Percentiles rank a stretch among this genome's conserved stretches.
These are phyloP conservation scores for Brettanomyces bruxellensis DNA, from an alignment of 805 yeast genomes.

Conservation along the genomic window DNA sequence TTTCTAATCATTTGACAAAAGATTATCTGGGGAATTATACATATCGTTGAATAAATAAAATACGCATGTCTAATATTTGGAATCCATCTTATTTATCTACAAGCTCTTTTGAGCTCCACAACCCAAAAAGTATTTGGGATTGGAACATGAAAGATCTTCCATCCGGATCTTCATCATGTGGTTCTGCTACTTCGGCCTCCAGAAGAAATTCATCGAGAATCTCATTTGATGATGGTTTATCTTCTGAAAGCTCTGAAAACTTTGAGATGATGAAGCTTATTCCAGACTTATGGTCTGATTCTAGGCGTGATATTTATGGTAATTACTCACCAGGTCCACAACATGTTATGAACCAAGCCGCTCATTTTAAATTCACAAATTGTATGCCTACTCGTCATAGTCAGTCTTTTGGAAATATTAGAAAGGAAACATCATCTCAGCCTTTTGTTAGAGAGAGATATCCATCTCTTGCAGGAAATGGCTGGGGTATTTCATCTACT, in stretches of 20 bases:
- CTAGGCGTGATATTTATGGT: neutral
- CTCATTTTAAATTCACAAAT: neutral
- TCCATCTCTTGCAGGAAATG: neutral
- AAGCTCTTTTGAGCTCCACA: neutral
- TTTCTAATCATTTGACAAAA: neutral
- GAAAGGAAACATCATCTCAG: neutral
- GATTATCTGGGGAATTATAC: neutral
- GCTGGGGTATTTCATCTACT: neutral
- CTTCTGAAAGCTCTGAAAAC: neutral
- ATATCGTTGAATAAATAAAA: no score
- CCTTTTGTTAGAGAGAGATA: neutral
- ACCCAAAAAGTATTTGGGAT: neutral
- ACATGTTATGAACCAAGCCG: neutral
- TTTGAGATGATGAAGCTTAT: constrained; percentile 17
- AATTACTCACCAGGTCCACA: no score
- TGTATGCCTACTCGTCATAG: neutral
- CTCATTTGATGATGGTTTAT: neutral
- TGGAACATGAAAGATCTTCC: neutral
- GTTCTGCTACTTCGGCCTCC: constrained; percentile 1
- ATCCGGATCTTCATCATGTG: neutral
- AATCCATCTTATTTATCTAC: neutral
- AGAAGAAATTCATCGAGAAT: constrained; percentile 1
- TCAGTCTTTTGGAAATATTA: neutral
- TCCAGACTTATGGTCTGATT: constrained; percentile 19
- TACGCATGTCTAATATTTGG: constrained; percentile 1